Percentiles rank a stretch among this genome's conserved stretches.
Evolutionary conservation across 768 basidiomycete species (phyloP).

Genomic region (Termitomyces sp.): DNA sequence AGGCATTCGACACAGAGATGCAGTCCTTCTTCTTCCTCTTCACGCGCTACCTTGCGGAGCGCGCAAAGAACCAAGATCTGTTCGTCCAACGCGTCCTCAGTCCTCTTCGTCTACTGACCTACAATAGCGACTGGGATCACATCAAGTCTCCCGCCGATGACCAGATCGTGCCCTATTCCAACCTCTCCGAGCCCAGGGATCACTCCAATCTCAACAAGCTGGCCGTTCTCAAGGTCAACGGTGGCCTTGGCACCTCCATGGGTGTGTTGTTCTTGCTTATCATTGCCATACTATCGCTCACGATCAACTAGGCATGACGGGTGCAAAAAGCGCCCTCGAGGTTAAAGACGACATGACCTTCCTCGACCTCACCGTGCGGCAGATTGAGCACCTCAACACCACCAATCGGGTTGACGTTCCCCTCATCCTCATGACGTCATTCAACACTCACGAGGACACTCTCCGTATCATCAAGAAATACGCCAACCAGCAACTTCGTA

Average conservation of each 20-base stretch:
- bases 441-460: slow-evolving; percentile 97
- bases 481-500: slow-evolving; percentile 89
- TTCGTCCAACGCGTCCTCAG: slow-evolving; percentile 31
- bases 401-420: slow-evolving; percentile 82
- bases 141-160: slow-evolving; percentile 85
- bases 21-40: slow-evolving; percentile 94
- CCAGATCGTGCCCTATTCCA: slow-evolving; percentile 79
- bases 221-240: slow-evolving; percentile 93
- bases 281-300: neutral
- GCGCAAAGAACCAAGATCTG: slow-evolving; percentile 85
- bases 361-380: slow-evolving; percentile 89
- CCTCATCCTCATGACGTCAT: slow-evolving; percentile 98
- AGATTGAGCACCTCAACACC: slow-evolving; percentile 94
- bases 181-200: slow-evolving; percentile 56
- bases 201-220: slow-evolving; percentile 80
- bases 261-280: slow-evolving; percentile 35
- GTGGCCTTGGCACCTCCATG: slow-evolving; percentile 89
- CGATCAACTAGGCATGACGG: slow-evolving; percentile 57
- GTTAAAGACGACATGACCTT: slow-evolving; percentile 98
- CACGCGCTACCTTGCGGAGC: slow-evolving; percentile 88
- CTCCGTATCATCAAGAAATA: slow-evolving; percentile 97
- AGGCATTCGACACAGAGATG: slow-evolving; percentile 96
- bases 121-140: slow-evolving; percentile 74
- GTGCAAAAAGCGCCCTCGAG: slow-evolving; percentile 90
- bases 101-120: slow-evolving; percentile 3